Base-by-base conservation (phyloP, 148 eudicot species). In the Heliamphora exappendiculata region DNA sequence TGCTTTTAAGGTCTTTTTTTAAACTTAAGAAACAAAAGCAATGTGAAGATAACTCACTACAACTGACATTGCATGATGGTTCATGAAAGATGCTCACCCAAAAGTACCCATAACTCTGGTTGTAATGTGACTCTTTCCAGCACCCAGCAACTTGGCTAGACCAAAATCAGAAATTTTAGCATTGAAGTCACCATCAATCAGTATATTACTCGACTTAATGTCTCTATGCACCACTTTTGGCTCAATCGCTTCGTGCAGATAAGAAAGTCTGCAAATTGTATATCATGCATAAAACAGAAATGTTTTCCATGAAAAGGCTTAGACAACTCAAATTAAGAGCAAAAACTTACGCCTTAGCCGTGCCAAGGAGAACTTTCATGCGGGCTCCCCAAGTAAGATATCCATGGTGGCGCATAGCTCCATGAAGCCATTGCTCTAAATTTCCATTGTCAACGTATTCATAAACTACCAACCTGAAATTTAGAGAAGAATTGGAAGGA, bases 61-160 rank as follows among this genome's bases (percentile, higher is more conserved):
- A 42, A 67, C 49, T 9, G 51, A 67, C 2, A n/a, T 33, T 67
- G 50, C 7, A 20, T 5, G 14, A n/a, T 24, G 24, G 42, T 28
- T 28, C 33, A 22, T 29, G 26, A 51, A 28, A 65, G 34, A 78
- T 74, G 70, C 92, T 74, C 29, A 93, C 98, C 98, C 98, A 67
- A 94, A 94, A 20, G 98, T 94, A 68, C 98, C 98, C 97, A 94
- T 94, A 7, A 92, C 98, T 85, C 98, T 84, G 45, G 98, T 94
- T 34, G 91, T 89, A 65, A 94, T 92, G 76, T 92, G 96, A 82
- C 91, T 90, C 71, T 92, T 88, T 74, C 97, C 97, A 54, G 97
- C 93, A 86, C 91, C 98, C 53, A 94, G 78, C 83, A 94, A 89
- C 91, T 94, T 92, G 77, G 98, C 98, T 76, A 94, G 86, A 20